Base-by-base conservation (phyloP, 1,139 yeast genomes). In the Blastobotrys arbuscula region DNA sequence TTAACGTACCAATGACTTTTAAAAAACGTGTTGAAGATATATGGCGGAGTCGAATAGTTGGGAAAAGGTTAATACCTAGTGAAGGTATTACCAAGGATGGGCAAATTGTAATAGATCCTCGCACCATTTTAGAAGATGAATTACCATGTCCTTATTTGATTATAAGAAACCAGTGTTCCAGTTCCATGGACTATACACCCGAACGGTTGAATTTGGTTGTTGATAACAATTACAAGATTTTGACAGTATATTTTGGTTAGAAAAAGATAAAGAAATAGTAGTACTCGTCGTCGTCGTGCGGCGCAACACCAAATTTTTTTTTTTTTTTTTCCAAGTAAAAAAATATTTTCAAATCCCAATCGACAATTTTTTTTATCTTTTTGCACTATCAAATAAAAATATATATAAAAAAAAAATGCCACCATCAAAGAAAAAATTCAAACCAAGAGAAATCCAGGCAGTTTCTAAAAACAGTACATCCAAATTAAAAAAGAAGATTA, bases 401-500 rank as follows among this genome's bases (percentile, higher is more conserved):
- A 9, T 28, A 13, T 9, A 28, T 13, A 13, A 31, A 15, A 31
- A n/a, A 36, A 24, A 20, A 15, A 35, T 23, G 45, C 40, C 40
- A 23, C n/a, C 44, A 18, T 13, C 16, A 19, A 33, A 33, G 13
- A 31, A 26, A 30, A 41, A 38, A 13, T 15, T n/a, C 19, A 42
- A 21, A 23, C 35, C 39, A 21, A 34, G 46, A 39, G 47, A 45
- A 37, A 38, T 49, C 35, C 45, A 42, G 23, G 48, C 48, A 8
- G 46, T 48, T 21, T 39, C 35, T n/a, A 26, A 33, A 16, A 46
- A 41, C 36, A 43, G 55, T 24, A 44, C 50, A n/a, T 33, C 57
- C 28, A 59, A 56, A 43, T 75, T 87, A 54, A 86, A 82, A 67
- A 88, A 85, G 73, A 86, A 85, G 68, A 86, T 92, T 57, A 79